phyloP scores from a whole-genome alignment of 305 asterid genomes.

The Solanum hybrid region DNA sequence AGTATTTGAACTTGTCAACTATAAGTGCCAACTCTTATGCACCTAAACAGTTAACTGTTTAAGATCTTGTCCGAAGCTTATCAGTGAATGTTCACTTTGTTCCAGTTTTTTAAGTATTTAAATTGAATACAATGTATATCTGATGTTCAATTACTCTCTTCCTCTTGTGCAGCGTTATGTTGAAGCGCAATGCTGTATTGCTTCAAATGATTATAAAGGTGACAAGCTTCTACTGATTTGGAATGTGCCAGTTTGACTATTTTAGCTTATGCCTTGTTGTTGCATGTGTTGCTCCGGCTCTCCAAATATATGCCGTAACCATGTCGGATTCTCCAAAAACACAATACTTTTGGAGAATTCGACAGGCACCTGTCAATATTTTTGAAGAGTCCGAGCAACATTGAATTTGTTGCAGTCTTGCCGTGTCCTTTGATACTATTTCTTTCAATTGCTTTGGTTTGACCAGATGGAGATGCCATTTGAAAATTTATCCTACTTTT shows the following conservation, averaged over 20 bases:
- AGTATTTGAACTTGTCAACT: neutral
- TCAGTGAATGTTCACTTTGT: neutral
- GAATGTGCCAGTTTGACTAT: neutral
- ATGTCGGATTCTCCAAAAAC: neutral
- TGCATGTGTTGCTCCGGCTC: neutral
- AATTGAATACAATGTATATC: neutral
- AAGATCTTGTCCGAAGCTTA: neutral
- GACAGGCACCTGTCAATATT: neutral
- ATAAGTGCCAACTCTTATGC: neutral
- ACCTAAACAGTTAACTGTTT: neutral
- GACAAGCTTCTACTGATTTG: slow-evolving; percentile 7
- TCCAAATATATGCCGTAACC: neutral
- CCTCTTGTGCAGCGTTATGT: slow-evolving; percentile 61
- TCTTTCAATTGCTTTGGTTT: neutral
- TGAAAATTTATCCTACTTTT: neutral
- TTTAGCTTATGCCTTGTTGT: neutral
- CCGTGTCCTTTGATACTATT: neutral
- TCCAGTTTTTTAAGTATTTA: neutral
- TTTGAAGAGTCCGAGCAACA: neutral
- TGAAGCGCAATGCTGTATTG: slow-evolving; percentile 92
- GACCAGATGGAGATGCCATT: neutral
- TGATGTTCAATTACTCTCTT: neutral
- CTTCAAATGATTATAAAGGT: slow-evolving; percentile 96
- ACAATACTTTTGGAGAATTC: neutral
- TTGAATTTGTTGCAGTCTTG: neutral